A percentile compares a stretch with the other conserved stretches of the same genome.
These are phyloP conservation scores for Fagopyrum tataricum DNA, from an alignment of 148 eudicot genomes.

Conservation along the genomic window DNA sequence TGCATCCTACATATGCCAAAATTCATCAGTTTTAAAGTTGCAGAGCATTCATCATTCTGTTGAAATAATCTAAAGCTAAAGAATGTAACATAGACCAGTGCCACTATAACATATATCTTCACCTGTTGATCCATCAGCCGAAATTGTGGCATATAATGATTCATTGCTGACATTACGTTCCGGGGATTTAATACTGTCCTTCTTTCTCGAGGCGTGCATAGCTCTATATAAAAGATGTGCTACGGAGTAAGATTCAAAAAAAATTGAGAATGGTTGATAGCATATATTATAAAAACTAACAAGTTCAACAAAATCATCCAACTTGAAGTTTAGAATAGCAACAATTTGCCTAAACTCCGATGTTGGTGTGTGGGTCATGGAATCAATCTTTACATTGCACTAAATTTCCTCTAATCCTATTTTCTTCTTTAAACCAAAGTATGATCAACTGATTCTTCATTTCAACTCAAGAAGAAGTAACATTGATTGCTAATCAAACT, in stretches of 20 bases:
- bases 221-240: slow-evolving; percentile 32
- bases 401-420: background rate
- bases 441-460: background rate
- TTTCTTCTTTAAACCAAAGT: background rate
- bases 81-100: background rate
- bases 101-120: slow-evolving; percentile 11
- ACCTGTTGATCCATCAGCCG: slow-evolving; percentile 78
- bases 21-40: background rate
- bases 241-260: background rate
- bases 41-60: background rate
- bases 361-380: background rate
- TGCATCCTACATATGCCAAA: slow-evolving; percentile 60
- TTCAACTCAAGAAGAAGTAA: background rate
- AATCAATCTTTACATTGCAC: background rate
- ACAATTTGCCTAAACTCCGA: too few species aligned
- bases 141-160: slow-evolving; percentile 57
- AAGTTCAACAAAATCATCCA: background rate
- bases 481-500: background rate
- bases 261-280: background rate
- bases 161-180: slow-evolving; percentile 65
- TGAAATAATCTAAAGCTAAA: background rate
- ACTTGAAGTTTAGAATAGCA: background rate
- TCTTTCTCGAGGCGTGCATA: slow-evolving; percentile 40
- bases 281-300: background rate
- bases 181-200: slow-evolving; percentile 53